Evolutionary conservation across 192 early-diverging fungal species (phyloP).

Genomic region (Coemansia sp.): DNA sequence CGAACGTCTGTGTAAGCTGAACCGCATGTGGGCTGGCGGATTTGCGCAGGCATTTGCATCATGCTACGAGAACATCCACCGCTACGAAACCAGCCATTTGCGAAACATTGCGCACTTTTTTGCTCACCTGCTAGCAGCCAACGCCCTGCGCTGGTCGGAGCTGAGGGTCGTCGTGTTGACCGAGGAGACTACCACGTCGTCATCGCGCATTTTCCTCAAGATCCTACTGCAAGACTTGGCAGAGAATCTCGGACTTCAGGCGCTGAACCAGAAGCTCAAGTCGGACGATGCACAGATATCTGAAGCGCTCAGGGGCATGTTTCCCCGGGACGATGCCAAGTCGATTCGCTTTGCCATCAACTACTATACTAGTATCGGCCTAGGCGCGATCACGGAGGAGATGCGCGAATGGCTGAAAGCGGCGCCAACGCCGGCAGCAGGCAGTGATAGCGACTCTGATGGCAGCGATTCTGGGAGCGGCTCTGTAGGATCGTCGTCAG

Average conservation of each 20-base stretch:
- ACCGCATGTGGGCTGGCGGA: slow-evolving; percentile 68
- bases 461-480: slow-evolving; percentile 22
- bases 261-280: slow-evolving; percentile 65
- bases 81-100: slow-evolving; percentile 86
- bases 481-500: slow-evolving; percentile 17
- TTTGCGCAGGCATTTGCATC: slow-evolving; percentile 77
- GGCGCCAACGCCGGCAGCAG: slow-evolving; percentile 25
- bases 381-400: slow-evolving; percentile 90
- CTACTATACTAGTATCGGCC: slow-evolving; percentile 90
- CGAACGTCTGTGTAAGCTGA: slow-evolving; percentile 87
- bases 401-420: slow-evolving; percentile 81
- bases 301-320: slow-evolving; percentile 79
- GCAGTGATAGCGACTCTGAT: slow-evolving; percentile 9
- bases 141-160: slow-evolving; percentile 80
- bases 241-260: slow-evolving; percentile 76
- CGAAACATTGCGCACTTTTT: slow-evolving; percentile 92
- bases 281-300: slow-evolving; percentile 58
- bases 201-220: slow-evolving; percentile 96
- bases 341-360: slow-evolving; percentile 96
- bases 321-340: slow-evolving; percentile 83
- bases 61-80: slow-evolving; percentile 87
- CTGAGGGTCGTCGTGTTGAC: slow-evolving; percentile 77
- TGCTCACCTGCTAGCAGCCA: slow-evolving; percentile 79
- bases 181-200: slow-evolving; percentile 93
- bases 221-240: slow-evolving; percentile 88